A percentile compares a stretch with the other conserved stretches of the same genome.
Evolutionary conservation across 2,329 filamentous ascomycete species (phyloP).

Genomic region (Myriangium duriaei): DNA sequence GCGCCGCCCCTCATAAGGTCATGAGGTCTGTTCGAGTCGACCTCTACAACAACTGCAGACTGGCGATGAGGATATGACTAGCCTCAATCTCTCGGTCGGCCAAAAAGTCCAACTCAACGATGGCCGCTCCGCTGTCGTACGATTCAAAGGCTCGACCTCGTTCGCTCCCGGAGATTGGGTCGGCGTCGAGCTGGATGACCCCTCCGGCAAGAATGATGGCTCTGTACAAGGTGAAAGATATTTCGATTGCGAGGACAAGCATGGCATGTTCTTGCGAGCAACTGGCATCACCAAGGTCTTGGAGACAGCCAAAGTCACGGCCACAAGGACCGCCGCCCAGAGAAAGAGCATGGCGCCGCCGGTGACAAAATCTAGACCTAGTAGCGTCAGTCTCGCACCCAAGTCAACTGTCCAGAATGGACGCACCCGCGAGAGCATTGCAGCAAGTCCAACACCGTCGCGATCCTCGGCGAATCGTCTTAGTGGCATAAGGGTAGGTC

Average conservation of each 20-base stretch:
- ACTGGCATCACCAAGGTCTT: constrained; percentile 47
- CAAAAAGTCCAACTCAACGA: constrained; percentile 70
- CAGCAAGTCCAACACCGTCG: constrained; percentile 60
- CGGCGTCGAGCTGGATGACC: constrained; percentile 73
- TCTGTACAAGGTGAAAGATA: constrained; percentile 78
- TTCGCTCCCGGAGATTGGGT: constrained; percentile 81
- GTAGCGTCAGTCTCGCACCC: constrained; percentile 24
- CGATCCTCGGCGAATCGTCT: constrained; percentile 38
- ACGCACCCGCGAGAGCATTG: constrained; percentile 26
- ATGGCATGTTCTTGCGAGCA: constrained; percentile 81
- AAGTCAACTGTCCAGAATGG: constrained; percentile 12
- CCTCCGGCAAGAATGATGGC: constrained; percentile 86
- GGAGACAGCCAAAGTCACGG: constrained; percentile 14
- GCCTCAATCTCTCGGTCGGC: constrained; percentile 36
- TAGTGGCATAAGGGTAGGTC: constrained; percentile 39
- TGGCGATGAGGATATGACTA: constrained; percentile 18
- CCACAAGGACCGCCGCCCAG: constrained; percentile 18
- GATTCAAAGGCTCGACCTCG: constrained; percentile 66
- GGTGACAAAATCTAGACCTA: constrained; percentile 28
- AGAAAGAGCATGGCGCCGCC: constrained; percentile 18
- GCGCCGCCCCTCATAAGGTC: neutral
- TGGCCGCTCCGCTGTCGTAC: constrained; percentile 62
- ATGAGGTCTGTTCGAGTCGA: neutral
- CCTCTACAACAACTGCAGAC: neutral
- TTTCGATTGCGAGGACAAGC: constrained; percentile 59